Base-by-base conservation (phyloP, 2,329 filamentous ascomycete genomes). In the Pseudocercospora ulei region DNA sequence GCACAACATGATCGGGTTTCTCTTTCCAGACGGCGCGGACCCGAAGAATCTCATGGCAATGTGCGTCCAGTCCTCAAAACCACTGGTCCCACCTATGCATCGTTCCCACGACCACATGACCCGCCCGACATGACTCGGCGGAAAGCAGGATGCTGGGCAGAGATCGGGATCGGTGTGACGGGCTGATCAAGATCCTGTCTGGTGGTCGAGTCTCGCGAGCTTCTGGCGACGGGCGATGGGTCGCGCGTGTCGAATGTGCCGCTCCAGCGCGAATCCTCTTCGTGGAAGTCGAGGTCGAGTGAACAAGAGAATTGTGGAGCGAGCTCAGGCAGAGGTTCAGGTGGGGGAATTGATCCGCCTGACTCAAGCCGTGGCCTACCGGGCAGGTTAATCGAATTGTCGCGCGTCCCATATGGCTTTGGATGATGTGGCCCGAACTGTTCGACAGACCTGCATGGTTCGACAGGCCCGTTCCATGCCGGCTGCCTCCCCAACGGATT, bases 1-100 rank as follows among this genome's bases (percentile, higher is more conserved):
- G 19, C 19, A 35, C n/a, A 25, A 19, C 29, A 33, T 33, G 29
- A 35, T 23, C 31, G 22, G 20, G 31, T 35, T 9, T 19, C 23
- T 24, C 14, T 13, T 35, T 19, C 7, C 19, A 14, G 20, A 23
- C 14, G n/a, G 18, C 13, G 6, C 2, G 8, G 14, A 13, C 12
- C 30, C 14, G 19, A 35, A 23, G n/a, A n/a, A 25, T 20, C 4
- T 17, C 13, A 8, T 17, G 17, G 9, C 17, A 33, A 17, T 17
- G n/a, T 17, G 19, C 19, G 14, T 35, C 31, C 28, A 30, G 7
- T 17, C 28, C 13, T 18, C 28, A 23, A 9, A 23, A 9, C 20
- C 20, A n/a, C n/a, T n/a, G n/a, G n/a, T n/a, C n/a, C n/a, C n/a
- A n/a, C n/a, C n/a, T n/a, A n/a, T n/a, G n/a, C n/a, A n/a, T n/a